A percentile compares a stretch with the other conserved stretches of the same genome.
Conservation (phyloP, 2,329 filamentous ascomycete genomes). For the Alternaria hordeiaustralica region DNA sequence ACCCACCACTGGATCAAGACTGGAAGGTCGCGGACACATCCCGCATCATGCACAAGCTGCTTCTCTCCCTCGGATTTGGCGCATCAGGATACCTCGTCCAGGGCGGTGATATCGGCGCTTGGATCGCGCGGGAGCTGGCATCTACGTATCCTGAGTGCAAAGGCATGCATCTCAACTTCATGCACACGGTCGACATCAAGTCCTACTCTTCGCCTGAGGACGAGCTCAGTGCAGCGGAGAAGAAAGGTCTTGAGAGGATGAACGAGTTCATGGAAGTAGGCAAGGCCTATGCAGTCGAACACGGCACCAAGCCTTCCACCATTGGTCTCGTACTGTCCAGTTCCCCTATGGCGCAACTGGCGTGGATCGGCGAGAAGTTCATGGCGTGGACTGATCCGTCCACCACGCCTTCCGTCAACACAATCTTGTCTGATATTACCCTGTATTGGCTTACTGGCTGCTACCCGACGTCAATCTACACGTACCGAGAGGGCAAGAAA, state of each 20-base stretch:
- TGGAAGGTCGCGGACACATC: slow-evolving; percentile 52
- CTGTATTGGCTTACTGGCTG: slow-evolving; percentile 64
- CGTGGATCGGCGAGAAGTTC: slow-evolving; percentile 66
- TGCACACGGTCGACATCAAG: slow-evolving; percentile 26
- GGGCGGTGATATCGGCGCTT: slow-evolving; percentile 63
- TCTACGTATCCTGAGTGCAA: slow-evolving; percentile 56
- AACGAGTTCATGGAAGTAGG: slow-evolving; percentile 53
- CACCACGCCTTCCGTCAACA: slow-evolving; percentile 44
- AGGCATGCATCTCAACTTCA: slow-evolving; percentile 47
- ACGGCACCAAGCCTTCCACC: slow-evolving; percentile 62
- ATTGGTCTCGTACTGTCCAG: slow-evolving; percentile 62
- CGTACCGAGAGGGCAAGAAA: slow-evolving; percentile 52
- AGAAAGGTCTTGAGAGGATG: slow-evolving; percentile 46
- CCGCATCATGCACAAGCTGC: slow-evolving; percentile 58
- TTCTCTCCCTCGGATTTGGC: slow-evolving; percentile 61
- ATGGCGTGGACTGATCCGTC: slow-evolving; percentile 59
- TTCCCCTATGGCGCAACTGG: slow-evolving; percentile 63
- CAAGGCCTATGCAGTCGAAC: slow-evolving; percentile 59
- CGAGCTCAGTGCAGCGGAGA: slow-evolving; percentile 43
- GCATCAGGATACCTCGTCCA: slow-evolving; percentile 59
- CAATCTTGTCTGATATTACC: slow-evolving; percentile 58
- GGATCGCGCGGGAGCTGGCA: slow-evolving; percentile 54
- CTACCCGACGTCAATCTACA: slow-evolving; percentile 57
- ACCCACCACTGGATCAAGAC: slow-evolving; percentile 55
- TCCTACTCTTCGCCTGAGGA: slow-evolving; percentile 24